A percentile compares a stretch with the other conserved stretches of the same genome.
These are phyloP conservation scores for Metschnikowia dekortorum DNA, from an alignment of 805 yeast genomes.

Conservation along the genomic window DNA sequence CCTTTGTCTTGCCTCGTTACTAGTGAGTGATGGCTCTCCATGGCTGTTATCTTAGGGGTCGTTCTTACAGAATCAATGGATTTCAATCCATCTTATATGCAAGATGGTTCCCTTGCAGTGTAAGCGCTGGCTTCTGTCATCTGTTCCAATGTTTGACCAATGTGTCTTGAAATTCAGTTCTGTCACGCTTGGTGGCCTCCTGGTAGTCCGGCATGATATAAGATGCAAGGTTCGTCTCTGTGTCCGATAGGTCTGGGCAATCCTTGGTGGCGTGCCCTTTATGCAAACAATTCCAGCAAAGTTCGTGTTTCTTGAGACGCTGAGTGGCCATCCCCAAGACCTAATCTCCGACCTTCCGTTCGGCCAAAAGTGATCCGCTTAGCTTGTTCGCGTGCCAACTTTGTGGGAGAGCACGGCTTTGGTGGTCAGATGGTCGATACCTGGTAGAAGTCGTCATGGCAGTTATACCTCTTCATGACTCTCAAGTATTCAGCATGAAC, in stretches of 20 bases:
- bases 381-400: background rate
- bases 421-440: background rate
- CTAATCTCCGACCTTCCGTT: background rate
- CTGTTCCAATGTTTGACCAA: background rate
- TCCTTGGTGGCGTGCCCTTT: background rate
- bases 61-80: too few relatives aligned
- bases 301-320: background rate
- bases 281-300: background rate
- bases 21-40: too few relatives aligned
- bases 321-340: background rate
- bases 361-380: too few relatives aligned
- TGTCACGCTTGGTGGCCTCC: background rate
- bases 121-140: too few relatives aligned
- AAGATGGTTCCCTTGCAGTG: too few relatives aligned
- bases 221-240: background rate
- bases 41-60: too few relatives aligned
- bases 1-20: too few relatives aligned
- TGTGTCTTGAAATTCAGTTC: background rate
- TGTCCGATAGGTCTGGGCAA: background rate
- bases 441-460: background rate
- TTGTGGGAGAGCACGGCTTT: background rate
- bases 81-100: too few relatives aligned
- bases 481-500: background rate
- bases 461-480: background rate
- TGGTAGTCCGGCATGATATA: background rate